Base-by-base conservation (phyloP, 805 yeast species). In the Millerozyma miso region DNA sequence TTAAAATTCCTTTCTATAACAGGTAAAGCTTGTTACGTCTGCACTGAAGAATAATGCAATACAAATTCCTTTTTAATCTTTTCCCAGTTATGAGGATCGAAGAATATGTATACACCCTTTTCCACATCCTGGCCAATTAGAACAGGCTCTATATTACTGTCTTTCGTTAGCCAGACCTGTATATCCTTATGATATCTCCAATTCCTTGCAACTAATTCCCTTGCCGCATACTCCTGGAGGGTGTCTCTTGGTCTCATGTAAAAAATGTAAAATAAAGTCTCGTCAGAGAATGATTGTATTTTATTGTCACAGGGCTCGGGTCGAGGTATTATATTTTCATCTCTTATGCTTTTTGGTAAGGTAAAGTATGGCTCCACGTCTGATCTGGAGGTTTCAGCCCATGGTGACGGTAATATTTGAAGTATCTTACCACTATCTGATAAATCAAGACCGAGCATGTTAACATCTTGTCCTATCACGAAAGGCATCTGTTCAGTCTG, bases 151-250 rank as follows among this genome's bases (percentile, higher is more conserved):
- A 82, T 81, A 54, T 80, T 79, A 20, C 95, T 86, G 56, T 89
- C 97, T 63, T 93, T 93, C 10, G 99, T 93, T 45, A 93, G 69
- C 99, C 99, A 93, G 40, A 93, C 89, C 67, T 90, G 95, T 43
- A 93, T 76, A 47, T 88, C 96, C 66, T 89, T 91, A 66, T 93
- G 99, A 58, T 87, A 93, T 52, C 98, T 78, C 99, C 99, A 93
- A 65, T 91, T 93, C 54, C 99, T 76, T 48, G 81, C 81, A 54
- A 88, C 88, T 52, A 93, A 76, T 62, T 91, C 98, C 45, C 91
- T 74, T 4, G 97, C 95, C 3, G 95, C 95, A 43, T 89, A 77
- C 60, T 93, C 99, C 63, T 93, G 99, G 60, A 91, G 71, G 3
- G 88, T 81, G 59, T 93, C 97, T 42, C 88, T 81, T 4, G 99